phyloP scores from a whole-genome alignment of 2,329 filamentous ascomycete species.

The Ambrosiella beaveri region DNA sequence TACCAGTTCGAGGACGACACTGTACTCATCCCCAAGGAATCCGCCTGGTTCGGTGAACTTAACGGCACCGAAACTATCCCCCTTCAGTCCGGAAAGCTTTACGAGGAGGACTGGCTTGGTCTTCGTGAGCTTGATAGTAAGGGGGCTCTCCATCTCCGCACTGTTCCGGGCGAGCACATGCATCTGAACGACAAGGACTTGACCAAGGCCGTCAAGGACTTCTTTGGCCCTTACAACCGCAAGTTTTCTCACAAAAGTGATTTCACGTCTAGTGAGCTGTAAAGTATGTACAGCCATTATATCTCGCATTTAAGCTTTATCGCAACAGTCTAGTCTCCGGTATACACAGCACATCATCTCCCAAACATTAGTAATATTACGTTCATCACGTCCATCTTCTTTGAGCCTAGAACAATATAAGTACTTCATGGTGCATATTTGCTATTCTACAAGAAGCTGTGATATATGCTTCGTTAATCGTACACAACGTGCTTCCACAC shows the following conservation, averaged over 20 bases:
- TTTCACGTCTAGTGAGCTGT: conserved; percentile 4
- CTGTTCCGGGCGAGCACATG: conserved; percentile 69
- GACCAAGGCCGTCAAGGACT: conserved; percentile 46
- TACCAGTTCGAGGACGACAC: conserved; percentile 76
- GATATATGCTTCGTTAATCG: conserved; percentile 13
- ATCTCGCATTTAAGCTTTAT: too few relatives aligned
- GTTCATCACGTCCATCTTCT: neutral
- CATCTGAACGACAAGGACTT: conserved; percentile 49
- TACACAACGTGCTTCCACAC: conserved; percentile 6
- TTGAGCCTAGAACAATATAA: neutral
- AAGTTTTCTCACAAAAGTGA: conserved; percentile 17
- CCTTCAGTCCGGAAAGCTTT: conserved; percentile 53
- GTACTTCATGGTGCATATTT: conserved; percentile 11
- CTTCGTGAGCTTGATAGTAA: conserved; percentile 62
- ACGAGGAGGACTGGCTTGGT: conserved; percentile 87
- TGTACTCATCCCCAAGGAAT: conserved; percentile 79
- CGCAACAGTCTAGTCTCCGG: neutral
- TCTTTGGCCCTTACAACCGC: conserved; percentile 39
- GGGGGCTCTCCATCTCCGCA: conserved; percentile 60
- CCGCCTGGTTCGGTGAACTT: conserved; percentile 77
- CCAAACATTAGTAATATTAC: too few relatives aligned
- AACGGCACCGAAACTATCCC: conserved; percentile 51
- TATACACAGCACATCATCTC: neutral
- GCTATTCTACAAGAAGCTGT: conserved; percentile 13
- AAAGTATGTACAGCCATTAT: neutral